A percentile compares a stretch with the other conserved stretches of the same genome.
Conservation (phyloP, 805 yeast species). For the Ogataea ganodermae region DNA sequence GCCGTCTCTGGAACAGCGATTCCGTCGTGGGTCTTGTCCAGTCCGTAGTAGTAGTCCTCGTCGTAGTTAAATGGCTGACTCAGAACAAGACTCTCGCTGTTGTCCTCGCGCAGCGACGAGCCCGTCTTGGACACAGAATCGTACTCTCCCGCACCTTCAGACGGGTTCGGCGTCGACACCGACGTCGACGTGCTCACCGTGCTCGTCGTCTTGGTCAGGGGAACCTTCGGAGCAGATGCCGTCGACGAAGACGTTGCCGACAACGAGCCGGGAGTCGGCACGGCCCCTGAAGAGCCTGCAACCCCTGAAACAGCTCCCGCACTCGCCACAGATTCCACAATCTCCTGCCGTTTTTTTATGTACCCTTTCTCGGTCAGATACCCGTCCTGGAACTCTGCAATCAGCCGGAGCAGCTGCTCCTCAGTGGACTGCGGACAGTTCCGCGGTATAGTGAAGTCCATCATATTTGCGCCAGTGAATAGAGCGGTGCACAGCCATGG, state of each 20-base stretch:
- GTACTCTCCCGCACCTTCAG: slow-evolving; percentile 16
- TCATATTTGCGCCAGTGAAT: slow-evolving; percentile 10
- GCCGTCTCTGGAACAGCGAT: slow-evolving; percentile 11
- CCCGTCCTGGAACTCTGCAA: slow-evolving; percentile 62
- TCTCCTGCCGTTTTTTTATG: slow-evolving; percentile 52
- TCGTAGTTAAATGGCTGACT: slow-evolving; percentile 17
- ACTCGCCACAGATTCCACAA: slow-evolving; percentile 30
- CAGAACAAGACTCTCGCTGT: slow-evolving; percentile 12
- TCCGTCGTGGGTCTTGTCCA: background rate
- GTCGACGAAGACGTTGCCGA: slow-evolving; percentile 8
- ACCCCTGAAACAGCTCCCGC: slow-evolving; percentile 5
- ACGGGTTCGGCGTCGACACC: slow-evolving; percentile 17
- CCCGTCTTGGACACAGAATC: slow-evolving; percentile 12
- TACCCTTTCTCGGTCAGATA: slow-evolving; percentile 76
- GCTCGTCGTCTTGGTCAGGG: slow-evolving; percentile 15
- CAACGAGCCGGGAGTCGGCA: slow-evolving; percentile 4
- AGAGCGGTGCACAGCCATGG: too few relatives aligned
- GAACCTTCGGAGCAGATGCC: slow-evolving; percentile 1
- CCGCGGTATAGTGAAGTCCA: slow-evolving; percentile 53
- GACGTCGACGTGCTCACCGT: slow-evolving; percentile 18
- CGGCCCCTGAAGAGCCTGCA: background rate
- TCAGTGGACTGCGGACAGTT: slow-evolving; percentile 40
- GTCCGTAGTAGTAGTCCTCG: slow-evolving; percentile 17
- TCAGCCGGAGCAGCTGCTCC: slow-evolving; percentile 43
- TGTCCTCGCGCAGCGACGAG: slow-evolving; percentile 16